A percentile compares a stretch with the other conserved stretches of the same genome.
phyloP scores from a whole-genome alignment of 768 basidiomycete species.

The Trametes sanguinea region DNA sequence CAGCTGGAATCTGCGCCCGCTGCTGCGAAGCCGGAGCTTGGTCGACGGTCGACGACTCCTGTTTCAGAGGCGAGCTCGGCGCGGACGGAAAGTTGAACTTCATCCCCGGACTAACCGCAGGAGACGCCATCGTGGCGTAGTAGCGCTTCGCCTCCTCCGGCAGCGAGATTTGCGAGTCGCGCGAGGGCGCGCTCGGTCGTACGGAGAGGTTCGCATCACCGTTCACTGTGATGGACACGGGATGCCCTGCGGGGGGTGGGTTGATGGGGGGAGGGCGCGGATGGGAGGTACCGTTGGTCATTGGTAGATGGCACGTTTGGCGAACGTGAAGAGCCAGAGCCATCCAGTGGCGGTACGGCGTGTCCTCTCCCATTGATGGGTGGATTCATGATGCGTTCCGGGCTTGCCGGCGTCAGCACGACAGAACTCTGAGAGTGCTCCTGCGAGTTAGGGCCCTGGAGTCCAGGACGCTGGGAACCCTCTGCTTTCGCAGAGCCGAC shows the following conservation, averaged over 20 bases:
- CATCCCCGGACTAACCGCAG: constrained; percentile 50
- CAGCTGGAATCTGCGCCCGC: not conserved
- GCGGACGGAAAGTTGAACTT: constrained; percentile 20
- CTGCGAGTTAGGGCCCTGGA: constrained; percentile 1
- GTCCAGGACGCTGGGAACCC: not conserved
- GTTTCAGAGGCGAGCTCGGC: constrained; percentile 21
- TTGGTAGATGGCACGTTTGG: constrained; percentile 1
- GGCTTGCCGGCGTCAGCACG: constrained; percentile 19
- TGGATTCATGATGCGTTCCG: constrained; percentile 5
- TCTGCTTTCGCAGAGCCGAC: constrained; percentile 15
- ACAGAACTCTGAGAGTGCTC: constrained; percentile 10
- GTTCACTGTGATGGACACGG: constrained; percentile 31
- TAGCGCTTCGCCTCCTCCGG: constrained; percentile 79
- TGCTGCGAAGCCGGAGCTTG: constrained; percentile 9
- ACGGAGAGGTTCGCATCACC: constrained; percentile 23
- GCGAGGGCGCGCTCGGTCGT: constrained; percentile 42
- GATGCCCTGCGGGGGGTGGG: constrained; percentile 10
- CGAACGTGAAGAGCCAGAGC: not conserved
- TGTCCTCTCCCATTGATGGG: constrained; percentile 5
- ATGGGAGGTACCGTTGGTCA: not conserved
- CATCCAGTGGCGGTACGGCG: not conserved
- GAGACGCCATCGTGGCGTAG: constrained; percentile 65
- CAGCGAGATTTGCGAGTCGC: constrained; percentile 68
- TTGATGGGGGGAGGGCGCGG: constrained; percentile 10
- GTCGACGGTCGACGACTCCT: constrained; percentile 15